Evolutionary conservation across 2,329 filamentous ascomycete species (phyloP).

Genomic region (Colletotrichum sp.): DNA sequence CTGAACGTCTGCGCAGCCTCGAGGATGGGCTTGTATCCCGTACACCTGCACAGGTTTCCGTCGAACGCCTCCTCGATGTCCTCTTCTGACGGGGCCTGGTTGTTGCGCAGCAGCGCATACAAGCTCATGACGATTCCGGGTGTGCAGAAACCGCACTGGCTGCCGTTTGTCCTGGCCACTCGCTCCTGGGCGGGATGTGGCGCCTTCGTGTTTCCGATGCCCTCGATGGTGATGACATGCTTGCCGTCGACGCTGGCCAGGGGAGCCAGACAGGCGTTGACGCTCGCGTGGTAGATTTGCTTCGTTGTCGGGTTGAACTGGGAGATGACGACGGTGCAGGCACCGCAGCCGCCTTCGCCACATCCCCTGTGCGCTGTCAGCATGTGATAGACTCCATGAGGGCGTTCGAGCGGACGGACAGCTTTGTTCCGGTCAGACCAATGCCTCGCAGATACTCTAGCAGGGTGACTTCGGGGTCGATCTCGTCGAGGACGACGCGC

Average conservation of each 20-base stretch:
- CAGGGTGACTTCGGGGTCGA: slow-evolving; percentile 90
- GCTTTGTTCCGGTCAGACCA: slow-evolving; percentile 92
- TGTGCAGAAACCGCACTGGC: slow-evolving; percentile 93
- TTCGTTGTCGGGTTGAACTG: slow-evolving; percentile 93
- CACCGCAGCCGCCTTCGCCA: slow-evolving; percentile 94
- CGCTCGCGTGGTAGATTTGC: slow-evolving; percentile 92
- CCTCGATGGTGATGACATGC: slow-evolving; percentile 97
- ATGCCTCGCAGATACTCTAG: slow-evolving; percentile 93
- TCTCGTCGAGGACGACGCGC: slow-evolving; percentile 80
- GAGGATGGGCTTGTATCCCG: slow-evolving; percentile 91
- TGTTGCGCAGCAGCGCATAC: slow-evolving; percentile 90
- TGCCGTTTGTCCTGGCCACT: slow-evolving; percentile 89
- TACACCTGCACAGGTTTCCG: slow-evolving; percentile 94
- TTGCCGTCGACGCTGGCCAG: slow-evolving; percentile 94
- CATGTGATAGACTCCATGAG: neutral
- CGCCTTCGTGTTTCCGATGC: slow-evolving; percentile 85
- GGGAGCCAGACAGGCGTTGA: slow-evolving; percentile 94
- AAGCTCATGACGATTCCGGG: slow-evolving; percentile 98
- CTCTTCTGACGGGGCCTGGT: slow-evolving; percentile 75
- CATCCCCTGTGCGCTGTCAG: slow-evolving; percentile 66
- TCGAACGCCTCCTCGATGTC: slow-evolving; percentile 97
- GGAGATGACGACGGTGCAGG: slow-evolving; percentile 93
- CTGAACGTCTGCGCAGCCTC: slow-evolving; percentile 94
- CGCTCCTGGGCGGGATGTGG: slow-evolving; percentile 92
- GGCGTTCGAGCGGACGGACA: slow-evolving; percentile 49